Base-by-base conservation (phyloP, 169 alveolate species). In the Cryptosporidium xiaoi region DNA sequence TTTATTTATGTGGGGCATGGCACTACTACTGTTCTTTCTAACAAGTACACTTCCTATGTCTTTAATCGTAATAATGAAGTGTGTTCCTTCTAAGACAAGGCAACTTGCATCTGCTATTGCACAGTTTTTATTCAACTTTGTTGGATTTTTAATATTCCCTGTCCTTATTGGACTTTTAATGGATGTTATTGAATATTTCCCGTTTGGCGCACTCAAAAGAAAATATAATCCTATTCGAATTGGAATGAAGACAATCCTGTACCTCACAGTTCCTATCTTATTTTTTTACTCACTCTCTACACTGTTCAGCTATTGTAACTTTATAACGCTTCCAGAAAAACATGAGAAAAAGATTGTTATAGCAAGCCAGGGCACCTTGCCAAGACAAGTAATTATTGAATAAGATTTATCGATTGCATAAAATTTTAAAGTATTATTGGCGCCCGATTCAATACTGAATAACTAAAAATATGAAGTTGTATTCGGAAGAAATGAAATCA, bases 11-110 rank as follows among this genome's bases (percentile, higher is more conserved):
- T 77, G 87, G 87, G 87, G 87, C 0, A 77, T 77, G 48, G 56
- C 51, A 2, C 16, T 62, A 2, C 15, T 62, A 40, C 16, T 77
- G 48, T 77, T 77, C 48, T 77, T 77, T 53, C 48, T 77, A n/a
- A 60, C 87, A 36, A 62, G 87, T 8, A 77, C 87, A 60, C 64
- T 77, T n/a, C 87, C 87, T 15, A 77, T 77, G 64, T 77, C 87
- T 1, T 18, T 77, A 34, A 77, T 77, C 33, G 71, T 77, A 36
- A 60, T 62, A 60, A 77, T 77, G 20, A 77, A 77, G 18, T 46
- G 87, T 60, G 87, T 77, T 27, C 4, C 87, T n/a, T 20, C 46
- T 31, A 56, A 60, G 27, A 44, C 50, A 31, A 56, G 87, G 15
- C 87, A 56, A 12, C 62, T 77, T 13, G 87, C 87, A 44, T 60